Base-by-base conservation (phyloP, 768 basidiomycete species). In the Hemileccinum impolitum region DNA sequence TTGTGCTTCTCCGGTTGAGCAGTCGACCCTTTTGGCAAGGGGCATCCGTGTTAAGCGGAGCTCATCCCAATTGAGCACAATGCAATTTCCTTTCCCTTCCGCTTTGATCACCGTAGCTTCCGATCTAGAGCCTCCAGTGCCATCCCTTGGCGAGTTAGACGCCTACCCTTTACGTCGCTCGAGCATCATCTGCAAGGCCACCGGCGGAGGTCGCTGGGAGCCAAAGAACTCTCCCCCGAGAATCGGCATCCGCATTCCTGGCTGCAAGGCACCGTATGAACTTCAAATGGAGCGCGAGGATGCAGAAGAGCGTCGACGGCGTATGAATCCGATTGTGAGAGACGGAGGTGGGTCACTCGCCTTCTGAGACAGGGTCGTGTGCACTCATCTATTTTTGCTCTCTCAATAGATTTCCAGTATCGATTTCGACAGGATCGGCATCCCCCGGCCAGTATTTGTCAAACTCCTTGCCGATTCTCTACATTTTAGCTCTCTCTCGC, bases 141-240 rank as follows among this genome's bases (percentile, higher is more conserved):
- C 72, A 47, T 80, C 80, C 1, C 81, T 79, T 48, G 86, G 86
- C 51, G 85, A 86, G 62, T 75, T 90, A 25, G 82, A 82, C 43
- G 77, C 84, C 1, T 90, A 90, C 56, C 88, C 88, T 2, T 78
- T 90, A 18, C 74, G 77, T 37, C 79, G 81, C 47, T 78, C 82
- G 3, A 80, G 78, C 57, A 71, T 77, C 42, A 74, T 88, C 13
- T 91, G 88, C 71, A 91, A 90, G 58, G 84, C 83, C 1, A 79
- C 80, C 17, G 88, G 89, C 39, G 87, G 87, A 13, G 88, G 88
- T 14, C 80, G 89, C 30, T 90, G 88, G 88, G 78, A 80, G 55
- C 88, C 89, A 30, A 84, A 82, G 58, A 76, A 75, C 26, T 66
- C 68, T 10, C 69, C 75, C 2, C 70, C 69, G 0, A 59, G 53